Evolutionary conservation across 2,329 filamentous ascomycete genomes (phyloP).

Genomic region (Gyromitra esculenta): DNA sequence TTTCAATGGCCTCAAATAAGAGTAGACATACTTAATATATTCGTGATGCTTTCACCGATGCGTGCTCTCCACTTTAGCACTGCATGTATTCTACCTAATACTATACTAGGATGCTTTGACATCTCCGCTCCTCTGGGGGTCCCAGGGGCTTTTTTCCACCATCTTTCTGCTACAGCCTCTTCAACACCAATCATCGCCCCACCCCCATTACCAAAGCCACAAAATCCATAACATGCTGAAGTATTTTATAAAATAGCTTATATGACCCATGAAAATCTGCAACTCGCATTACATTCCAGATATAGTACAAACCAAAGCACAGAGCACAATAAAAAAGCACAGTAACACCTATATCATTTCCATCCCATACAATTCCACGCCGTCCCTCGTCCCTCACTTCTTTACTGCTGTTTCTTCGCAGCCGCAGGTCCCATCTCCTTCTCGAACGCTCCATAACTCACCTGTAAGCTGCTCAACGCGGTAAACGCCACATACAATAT

Average conservation of each 20-base stretch:
- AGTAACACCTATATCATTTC: constrained; percentile 46
- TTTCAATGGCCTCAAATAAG: too few species aligned
- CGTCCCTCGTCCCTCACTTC: neutral
- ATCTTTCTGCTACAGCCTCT: neutral
- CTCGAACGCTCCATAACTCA: constrained; percentile 93
- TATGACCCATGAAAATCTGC: constrained; percentile 27
- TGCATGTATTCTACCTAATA: neutral
- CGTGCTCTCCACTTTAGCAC: too few species aligned
- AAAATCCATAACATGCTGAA: neutral
- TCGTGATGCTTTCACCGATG: too few species aligned
- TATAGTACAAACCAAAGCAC: constrained; percentile 45
- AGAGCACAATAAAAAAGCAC: constrained; percentile 27
- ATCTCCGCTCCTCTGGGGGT: neutral
- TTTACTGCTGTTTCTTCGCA: constrained; percentile 75
- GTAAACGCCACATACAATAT: constrained; percentile 82
- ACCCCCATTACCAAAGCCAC: neutral
- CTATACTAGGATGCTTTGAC: neutral
- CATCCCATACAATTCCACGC: neutral
- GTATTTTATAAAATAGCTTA: constrained; percentile 5
- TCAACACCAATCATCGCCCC: neutral
- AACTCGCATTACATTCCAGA: constrained; percentile 43
- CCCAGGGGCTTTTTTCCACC: neutral
- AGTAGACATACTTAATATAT: too few species aligned
- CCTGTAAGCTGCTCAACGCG: constrained; percentile 81
- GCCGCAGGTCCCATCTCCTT: constrained; percentile 92